Base-by-base conservation (phyloP, 768 basidiomycete genomes). In the Pisolithus sp. region DNA sequence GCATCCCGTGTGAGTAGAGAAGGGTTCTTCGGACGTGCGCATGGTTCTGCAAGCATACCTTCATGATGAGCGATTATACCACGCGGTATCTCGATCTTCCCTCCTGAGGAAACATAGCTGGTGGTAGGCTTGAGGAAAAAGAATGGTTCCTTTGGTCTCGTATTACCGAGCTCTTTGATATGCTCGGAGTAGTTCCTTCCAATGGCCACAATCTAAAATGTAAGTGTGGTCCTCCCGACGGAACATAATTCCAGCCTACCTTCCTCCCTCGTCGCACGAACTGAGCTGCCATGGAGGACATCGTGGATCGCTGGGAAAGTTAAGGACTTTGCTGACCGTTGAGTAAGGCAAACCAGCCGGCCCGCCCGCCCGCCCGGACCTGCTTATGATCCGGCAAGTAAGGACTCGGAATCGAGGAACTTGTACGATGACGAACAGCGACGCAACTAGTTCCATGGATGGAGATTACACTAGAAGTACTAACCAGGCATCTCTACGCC, bases 71-170 rank as follows among this genome's bases (percentile, higher is more conserved):
- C 86, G 4, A 84, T 60, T 34, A 94, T 77, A 5, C 94, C 94
- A 24, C 64, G 70, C 0, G 96, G 96, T 34, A 97, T 86, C 71
- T 97, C 89, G 18, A 98, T 72, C 34, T 79, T 77, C 1, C 89
- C 92, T 0, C 89, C 89, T 15, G 82, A 81, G 20, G 73, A 62
- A 21, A 97, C 62, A 63, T 94, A 98, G 63, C 87, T 91, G 12
- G 86, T 83, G 5, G 96, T 98, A 7, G 95, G 96, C 70, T 99
- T 99, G 24, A 98, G 72, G 75, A 99, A 99, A 79, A 97, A 94
- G 77, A 99, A 97, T 0, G 96, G 96, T 64, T 97, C 94, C 65
- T 84, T 89, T 0, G 95, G 94, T 26, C 38, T 53, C 5, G 86
- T 73, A 65, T 97, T 97, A 62, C 84, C 86, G 34, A 98, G 78